These are phyloP conservation scores for Massospora cicadina DNA, from an alignment of 371 early-diverging fungal genomes.

Conservation along the genomic window DNA sequence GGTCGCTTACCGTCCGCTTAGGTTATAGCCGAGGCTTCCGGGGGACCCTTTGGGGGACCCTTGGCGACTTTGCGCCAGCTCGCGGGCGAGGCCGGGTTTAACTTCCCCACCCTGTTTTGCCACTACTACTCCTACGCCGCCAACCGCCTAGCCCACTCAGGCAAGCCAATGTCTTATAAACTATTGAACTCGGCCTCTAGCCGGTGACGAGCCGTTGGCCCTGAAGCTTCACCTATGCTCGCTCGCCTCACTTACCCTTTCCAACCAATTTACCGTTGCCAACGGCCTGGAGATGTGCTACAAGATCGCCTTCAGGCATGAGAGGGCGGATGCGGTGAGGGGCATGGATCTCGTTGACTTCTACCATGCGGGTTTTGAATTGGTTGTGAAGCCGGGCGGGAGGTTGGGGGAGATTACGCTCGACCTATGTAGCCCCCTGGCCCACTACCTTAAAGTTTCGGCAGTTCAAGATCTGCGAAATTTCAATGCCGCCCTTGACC, in stretches of 20 bases:
- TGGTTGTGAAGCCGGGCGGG: neutral
- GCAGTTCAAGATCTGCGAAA: neutral
- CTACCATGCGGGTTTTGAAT: neutral
- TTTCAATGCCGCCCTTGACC: neutral
- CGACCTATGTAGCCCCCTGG: neutral
- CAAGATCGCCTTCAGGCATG: neutral
- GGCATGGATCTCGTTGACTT: neutral
- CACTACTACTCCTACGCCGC: neutral
- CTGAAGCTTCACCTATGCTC: neutral
- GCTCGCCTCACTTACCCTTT: neutral
- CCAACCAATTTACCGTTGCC: neutral
- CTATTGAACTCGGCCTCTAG: too few species aligned
- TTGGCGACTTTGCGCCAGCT: neutral
- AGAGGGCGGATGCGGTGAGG: neutral
- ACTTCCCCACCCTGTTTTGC: neutral
- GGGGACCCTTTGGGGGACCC: too few species aligned
- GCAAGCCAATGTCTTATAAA: too few species aligned
- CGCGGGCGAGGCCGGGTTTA: neutral
- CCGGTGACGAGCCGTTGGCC: neutral
- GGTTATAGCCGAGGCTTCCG: too few species aligned
- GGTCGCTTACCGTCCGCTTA: too few species aligned
- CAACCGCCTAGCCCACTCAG: neutral
- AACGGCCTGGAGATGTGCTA: neutral
- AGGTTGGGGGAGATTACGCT: neutral
- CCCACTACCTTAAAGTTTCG: neutral